A percentile compares a stretch with the other conserved stretches of the same genome.
Conservation (phyloP, 345 rosid genomes). For the Moricandia arvensis region DNA sequence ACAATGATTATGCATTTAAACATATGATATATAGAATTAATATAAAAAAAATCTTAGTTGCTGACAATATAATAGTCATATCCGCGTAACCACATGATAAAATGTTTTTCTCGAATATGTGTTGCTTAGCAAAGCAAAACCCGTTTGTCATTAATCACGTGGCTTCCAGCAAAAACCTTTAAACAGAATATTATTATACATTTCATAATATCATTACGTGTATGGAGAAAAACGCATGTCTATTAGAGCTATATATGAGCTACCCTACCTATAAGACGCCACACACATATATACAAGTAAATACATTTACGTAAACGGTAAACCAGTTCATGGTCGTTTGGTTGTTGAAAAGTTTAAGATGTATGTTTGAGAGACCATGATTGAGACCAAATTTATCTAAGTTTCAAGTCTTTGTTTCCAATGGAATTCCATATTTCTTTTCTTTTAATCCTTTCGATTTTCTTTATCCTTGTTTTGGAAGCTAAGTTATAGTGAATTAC, state of each 20-base stretch:
- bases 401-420: slow-evolving; percentile 2
- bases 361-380: neutral
- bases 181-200: no score
- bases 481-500: slow-evolving; percentile 17
- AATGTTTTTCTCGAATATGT: no score
- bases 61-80: no score
- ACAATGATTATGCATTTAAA: neutral
- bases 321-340: neutral
- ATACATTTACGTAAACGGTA: neutral
- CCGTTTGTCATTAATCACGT: no score
- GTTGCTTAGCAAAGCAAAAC: no score
- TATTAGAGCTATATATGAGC: neutral
- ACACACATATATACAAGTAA: neutral
- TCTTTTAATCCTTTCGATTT: neutral
- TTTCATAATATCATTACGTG: neutral
- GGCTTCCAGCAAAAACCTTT: no score
- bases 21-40: neutral
- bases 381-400: neutral
- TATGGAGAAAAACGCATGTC: neutral
- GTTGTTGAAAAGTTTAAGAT: neutral
- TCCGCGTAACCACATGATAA: no score
- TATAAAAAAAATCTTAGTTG: no score
- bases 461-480: slow-evolving; percentile 19
- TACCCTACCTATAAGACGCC: neutral
- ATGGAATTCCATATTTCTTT: neutral